A percentile compares a stretch with the other conserved stretches of the same genome.
phyloP scores from a whole-genome alignment of 2,329 filamentous ascomycete genomes.

The Talaromyces albobiverticillius region DNA sequence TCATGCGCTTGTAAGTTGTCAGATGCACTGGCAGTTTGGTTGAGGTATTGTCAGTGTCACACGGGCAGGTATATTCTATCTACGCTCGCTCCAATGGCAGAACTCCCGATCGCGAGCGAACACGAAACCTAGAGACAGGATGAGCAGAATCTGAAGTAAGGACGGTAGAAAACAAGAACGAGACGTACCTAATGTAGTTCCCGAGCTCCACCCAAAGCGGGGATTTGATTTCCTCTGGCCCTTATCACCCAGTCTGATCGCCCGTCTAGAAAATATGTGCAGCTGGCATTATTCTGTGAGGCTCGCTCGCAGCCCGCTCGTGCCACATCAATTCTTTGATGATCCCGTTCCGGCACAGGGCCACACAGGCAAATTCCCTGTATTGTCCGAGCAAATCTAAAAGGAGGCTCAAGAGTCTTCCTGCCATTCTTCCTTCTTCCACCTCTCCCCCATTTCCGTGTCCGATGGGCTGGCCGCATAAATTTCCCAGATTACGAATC shows the following conservation, averaged over 20 bases:
- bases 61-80: no score
- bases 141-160: background rate
- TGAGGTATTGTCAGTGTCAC: background rate
- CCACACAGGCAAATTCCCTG: no score
- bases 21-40: background rate
- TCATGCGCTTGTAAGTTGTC: constrained; percentile 6
- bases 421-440: background rate
- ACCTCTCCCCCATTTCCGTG: no score
- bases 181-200: background rate
- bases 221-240: no score
- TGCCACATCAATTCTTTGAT: background rate
- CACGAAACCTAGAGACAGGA: background rate
- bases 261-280: no score
- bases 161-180: background rate
- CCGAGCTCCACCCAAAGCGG: constrained; percentile 2
- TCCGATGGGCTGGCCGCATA: background rate
- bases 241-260: constrained; percentile 4
- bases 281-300: no score
- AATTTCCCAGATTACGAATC: background rate
- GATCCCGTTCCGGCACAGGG: no score
- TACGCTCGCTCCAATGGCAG: background rate
- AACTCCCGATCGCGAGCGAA: background rate
- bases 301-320: no score
- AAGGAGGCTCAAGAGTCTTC: constrained; percentile 14
- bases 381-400: background rate